phyloP scores from a whole-genome alignment of 805 yeast genomes.

The Candida maltosa region DNA sequence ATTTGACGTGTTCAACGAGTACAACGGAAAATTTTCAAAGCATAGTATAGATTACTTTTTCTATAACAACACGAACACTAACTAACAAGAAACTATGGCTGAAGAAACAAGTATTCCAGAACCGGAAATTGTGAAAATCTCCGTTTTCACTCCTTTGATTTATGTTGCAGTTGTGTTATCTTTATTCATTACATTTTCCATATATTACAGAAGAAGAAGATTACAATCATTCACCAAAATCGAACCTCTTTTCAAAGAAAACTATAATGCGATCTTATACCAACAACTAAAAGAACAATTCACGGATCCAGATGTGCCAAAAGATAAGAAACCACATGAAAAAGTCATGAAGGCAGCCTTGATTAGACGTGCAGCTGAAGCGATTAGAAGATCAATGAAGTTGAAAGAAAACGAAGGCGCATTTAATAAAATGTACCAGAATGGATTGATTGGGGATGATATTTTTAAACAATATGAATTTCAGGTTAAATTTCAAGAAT shows the following conservation, averaged over 20 bases:
- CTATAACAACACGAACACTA: constrained; percentile 1
- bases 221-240: constrained; percentile 51
- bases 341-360: constrained; percentile 65
- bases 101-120: constrained; percentile 8
- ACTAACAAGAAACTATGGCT: constrained; percentile 4
- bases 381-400: constrained; percentile 77
- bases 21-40: no score
- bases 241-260: constrained; percentile 71
- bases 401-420: constrained; percentile 74
- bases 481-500: constrained; percentile 73
- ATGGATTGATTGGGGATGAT: constrained; percentile 90
- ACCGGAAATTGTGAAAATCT: constrained; percentile 24
- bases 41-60: no score
- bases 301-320: constrained; percentile 35
- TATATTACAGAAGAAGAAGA: constrained; percentile 60
- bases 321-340: constrained; percentile 61
- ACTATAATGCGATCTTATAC: constrained; percentile 64
- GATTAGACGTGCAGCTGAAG: constrained; percentile 72
- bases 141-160: constrained; percentile 62
- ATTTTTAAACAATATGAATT: constrained; percentile 75
- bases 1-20: no score
- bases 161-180: constrained; percentile 69
- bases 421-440: constrained; percentile 70
- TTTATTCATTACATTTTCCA: constrained; percentile 66
- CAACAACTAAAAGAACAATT: constrained; percentile 49